These are phyloP conservation scores for Termitomyces sp. DNA, from an alignment of 768 basidiomycete species.

Conservation along the genomic window DNA sequence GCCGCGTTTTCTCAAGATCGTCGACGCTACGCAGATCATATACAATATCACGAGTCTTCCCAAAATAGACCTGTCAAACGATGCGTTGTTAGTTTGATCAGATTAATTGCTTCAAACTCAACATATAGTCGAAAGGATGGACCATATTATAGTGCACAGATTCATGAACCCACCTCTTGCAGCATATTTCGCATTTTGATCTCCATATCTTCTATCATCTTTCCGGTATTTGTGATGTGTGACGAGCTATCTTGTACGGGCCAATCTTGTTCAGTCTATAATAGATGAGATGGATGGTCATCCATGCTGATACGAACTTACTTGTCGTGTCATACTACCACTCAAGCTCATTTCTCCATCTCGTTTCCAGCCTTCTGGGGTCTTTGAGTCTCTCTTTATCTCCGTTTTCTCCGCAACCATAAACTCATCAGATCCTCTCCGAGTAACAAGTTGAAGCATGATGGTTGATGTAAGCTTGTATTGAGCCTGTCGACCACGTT, in stretches of 20 bases:
- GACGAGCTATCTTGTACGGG: slow-evolving; percentile 75
- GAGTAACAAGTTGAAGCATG: slow-evolving; percentile 86
- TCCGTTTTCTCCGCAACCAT: slow-evolving; percentile 18
- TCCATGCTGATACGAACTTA: slow-evolving; percentile 30
- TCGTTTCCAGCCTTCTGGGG: slow-evolving; percentile 45
- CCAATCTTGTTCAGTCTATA: slow-evolving; percentile 82
- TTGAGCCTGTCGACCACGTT: slow-evolving; percentile 87
- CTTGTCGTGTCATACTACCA: slow-evolving; percentile 97
- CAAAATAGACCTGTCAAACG: slow-evolving; percentile 75
- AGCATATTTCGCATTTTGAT: slow-evolving; percentile 97
- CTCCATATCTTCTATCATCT: slow-evolving; percentile 98
- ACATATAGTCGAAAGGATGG: not conserved
- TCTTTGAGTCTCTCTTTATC: slow-evolving; percentile 34
- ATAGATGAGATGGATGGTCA: not conserved
- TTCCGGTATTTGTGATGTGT: slow-evolving; percentile 92
- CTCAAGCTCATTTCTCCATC: slow-evolving; percentile 82
- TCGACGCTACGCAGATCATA: slow-evolving; percentile 87
- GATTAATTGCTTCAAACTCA: not conserved
- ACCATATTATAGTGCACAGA: not conserved
- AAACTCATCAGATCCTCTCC: slow-evolving; percentile 33
- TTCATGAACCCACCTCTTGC: slow-evolving; percentile 58
- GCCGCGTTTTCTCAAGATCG: slow-evolving; percentile 77
- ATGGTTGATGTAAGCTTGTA: slow-evolving; percentile 98
- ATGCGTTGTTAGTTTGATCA: not conserved
- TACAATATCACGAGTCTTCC: slow-evolving; percentile 94